These are phyloP conservation scores for Talaromyces thailandensis DNA, from an alignment of 495 filamentous ascomycete species.

Conservation along the genomic window DNA sequence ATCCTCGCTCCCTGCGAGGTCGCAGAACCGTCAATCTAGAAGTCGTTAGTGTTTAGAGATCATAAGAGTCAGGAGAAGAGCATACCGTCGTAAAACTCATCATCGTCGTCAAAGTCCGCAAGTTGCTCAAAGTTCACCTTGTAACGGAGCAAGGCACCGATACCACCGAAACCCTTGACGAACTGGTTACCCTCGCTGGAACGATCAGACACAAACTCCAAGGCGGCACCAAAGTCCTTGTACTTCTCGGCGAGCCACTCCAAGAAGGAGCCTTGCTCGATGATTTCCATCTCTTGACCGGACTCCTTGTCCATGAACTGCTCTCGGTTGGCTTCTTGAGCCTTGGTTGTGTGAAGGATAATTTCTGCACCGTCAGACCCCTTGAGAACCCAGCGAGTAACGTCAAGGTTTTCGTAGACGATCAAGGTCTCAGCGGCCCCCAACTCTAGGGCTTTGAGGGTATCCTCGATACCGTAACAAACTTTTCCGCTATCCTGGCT, in stretches of 20 bases:
- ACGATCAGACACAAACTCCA: conserved; percentile 96
- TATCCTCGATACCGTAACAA: conserved; percentile 97
- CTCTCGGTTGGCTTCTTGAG: conserved; percentile 69
- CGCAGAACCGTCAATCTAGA: conserved; percentile 83
- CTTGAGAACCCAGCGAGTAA: conserved; percentile 86
- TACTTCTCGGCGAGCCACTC: conserved; percentile 98
- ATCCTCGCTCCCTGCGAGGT: conserved; percentile 88
- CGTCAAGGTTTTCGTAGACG: conserved; percentile 95
- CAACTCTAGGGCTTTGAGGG: conserved; percentile 91
- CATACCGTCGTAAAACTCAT: conserved; percentile 95
- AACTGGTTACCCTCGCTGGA: conserved; percentile 98
- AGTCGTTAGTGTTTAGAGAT: neutral
- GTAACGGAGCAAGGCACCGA: conserved; percentile 94
- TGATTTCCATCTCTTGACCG: conserved; percentile 91
- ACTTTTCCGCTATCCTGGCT: conserved; percentile 92
- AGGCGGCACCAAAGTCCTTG: conserved; percentile 91
- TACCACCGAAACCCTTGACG: conserved; percentile 98
- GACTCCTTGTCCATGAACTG: conserved; percentile 91
- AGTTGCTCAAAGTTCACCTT: conserved; percentile 99
- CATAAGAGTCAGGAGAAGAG: too few species aligned
- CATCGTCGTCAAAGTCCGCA: conserved; percentile 88
- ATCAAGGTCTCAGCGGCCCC: conserved; percentile 92
- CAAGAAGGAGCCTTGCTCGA: conserved; percentile 79
- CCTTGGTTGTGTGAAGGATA: conserved; percentile 80
- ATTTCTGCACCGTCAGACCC: conserved; percentile 58